Base-by-base conservation (phyloP, 1,139 yeast species). In the Geotrichum bryndzae region DNA sequence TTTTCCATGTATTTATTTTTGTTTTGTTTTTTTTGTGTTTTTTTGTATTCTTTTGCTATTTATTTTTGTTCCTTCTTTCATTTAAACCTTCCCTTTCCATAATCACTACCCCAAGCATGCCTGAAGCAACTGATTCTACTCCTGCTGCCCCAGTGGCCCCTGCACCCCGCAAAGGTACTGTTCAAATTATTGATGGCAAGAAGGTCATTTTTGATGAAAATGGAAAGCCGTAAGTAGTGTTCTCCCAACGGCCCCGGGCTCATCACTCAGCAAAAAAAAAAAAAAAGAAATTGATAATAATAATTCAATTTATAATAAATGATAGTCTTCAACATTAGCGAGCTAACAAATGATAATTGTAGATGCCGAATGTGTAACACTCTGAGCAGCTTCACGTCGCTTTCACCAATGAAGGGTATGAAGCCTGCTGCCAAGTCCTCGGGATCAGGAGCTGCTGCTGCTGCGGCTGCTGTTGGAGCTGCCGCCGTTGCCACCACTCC, bases 291-390 rank as follows among this genome's bases (percentile, higher is more conserved):
- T 29, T 51, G 27, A 27, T 27, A 27, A 4, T 29, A 7, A 8
- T 29, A 29, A 29, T 29, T 7, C 31, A 54, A 51, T 3, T 18
- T 25, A 7, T 23, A 18, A 22, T 27, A 25, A n/a, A 4, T 23
- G 27, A 46, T 1, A 27, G 13, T 38, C 13, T 41, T 4, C 23
- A 46, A 8, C 13, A 29, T 22, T 48, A 27, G 3, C 22, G 2
- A 13, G 10, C 35, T 35, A 55, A 55, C 53, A 6, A 15, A n/a
- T 23, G 27, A 31, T 53, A n/a, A n/a, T 27, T 58, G 13, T 60
- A 85, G 89, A 60, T 90, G 97, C 71, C 92, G 96, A 61, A 77
- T 96, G 3, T 92, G 97, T 72, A 90, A 90, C 73, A 76, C 90
- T 0, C 74, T 91, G 54, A 72, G 84, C 52, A 97, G 90, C 72